Base-by-base conservation (phyloP, 192 early-diverging fungal genomes). In the Gigaspora rosea region DNA sequence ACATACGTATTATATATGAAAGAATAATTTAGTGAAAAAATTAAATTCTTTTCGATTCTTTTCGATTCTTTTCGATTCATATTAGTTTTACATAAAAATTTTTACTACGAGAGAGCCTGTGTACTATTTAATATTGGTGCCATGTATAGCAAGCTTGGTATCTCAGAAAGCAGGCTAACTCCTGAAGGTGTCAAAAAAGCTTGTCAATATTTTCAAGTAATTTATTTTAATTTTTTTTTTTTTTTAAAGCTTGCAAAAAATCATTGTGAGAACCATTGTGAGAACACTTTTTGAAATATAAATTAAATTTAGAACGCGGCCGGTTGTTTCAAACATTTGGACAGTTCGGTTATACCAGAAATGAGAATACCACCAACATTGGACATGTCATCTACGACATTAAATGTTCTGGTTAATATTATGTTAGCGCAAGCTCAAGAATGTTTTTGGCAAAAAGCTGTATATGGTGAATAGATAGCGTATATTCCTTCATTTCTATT, bases 391-490 rank as follows among this genome's bases (percentile, higher is more conserved):
- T 74, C 88, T 3, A 80, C 85, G 18, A 88, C 92, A n/a, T 84
- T 98, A 9, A 82, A 86, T 12, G 89, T 91, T 2, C 81, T 90
- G 1, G 86, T 90, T 18, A 88, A 90, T 73, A 79, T 94, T n/a
- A 96, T 94, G 93, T 85, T 97, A 3, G 94, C 94, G 11, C 96
- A 97, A 79, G 96, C 96, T 33, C 96, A 97, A 78, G 96, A 97
- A 81, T 96, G 94, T 75, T 94, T 92, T 35, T 95, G 94, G 94
- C 90, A 91, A 52, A 92, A 95, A 66, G 93, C 95, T 5, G 90
- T 94, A 32, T 78, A 83, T 47, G 84, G 84, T 82, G 64, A 80
- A 80, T 77, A 56, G 20, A 35, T 15, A 46, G 16, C 18, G 13
- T 56, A 51, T 35, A 22, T n/a, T n/a, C 12, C 9, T 20, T 41